Conservation (phyloP, 805 yeast genomes). For the Hanseniaspora guilliermondii region DNA sequence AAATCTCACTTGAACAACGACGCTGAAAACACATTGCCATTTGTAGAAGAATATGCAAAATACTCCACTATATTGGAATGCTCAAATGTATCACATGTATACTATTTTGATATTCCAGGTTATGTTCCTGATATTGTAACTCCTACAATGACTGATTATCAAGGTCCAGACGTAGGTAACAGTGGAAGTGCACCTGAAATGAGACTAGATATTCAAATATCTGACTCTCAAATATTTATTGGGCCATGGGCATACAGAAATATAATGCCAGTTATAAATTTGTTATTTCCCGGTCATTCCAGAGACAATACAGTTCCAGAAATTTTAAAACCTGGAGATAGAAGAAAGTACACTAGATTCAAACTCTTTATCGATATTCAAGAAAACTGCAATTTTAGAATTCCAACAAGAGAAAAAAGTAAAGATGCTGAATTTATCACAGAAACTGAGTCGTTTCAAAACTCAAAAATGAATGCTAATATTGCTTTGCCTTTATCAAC, state of each 20-base stretch:
- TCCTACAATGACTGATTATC: slow-evolving; percentile 24
- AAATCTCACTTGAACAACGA: slow-evolving; percentile 24
- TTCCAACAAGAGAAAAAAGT: slow-evolving; percentile 77
- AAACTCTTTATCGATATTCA: slow-evolving; percentile 41
- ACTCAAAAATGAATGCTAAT: slow-evolving; percentile 27
- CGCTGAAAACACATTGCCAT: background rate
- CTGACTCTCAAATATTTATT: slow-evolving; percentile 57
- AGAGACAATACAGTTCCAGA: slow-evolving; percentile 40
- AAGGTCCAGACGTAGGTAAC: slow-evolving; percentile 47
- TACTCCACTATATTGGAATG: slow-evolving; percentile 59
- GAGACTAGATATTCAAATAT: slow-evolving; percentile 49
- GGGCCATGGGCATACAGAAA: slow-evolving; percentile 97
- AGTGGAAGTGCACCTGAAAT: slow-evolving; percentile 45
- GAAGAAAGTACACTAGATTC: slow-evolving; percentile 47
- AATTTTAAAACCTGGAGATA: slow-evolving; percentile 36
- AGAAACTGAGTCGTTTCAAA: slow-evolving; percentile 22
- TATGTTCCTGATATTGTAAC: slow-evolving; percentile 33
- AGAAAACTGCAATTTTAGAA: slow-evolving; percentile 56
- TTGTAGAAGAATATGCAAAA: slow-evolving; percentile 62
- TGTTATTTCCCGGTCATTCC: slow-evolving; percentile 57
- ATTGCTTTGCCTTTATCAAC: background rate
- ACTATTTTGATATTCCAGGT: slow-evolving; percentile 68
- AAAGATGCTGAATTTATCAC: slow-evolving; percentile 44
- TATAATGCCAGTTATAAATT: slow-evolving; percentile 46
- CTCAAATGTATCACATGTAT: slow-evolving; percentile 39